Percentiles rank a stretch among this genome's conserved stretches.
These are phyloP conservation scores for Pelargonium myrrhifolium DNA, from an alignment of 441 rosid species.

Conservation along the genomic window DNA sequence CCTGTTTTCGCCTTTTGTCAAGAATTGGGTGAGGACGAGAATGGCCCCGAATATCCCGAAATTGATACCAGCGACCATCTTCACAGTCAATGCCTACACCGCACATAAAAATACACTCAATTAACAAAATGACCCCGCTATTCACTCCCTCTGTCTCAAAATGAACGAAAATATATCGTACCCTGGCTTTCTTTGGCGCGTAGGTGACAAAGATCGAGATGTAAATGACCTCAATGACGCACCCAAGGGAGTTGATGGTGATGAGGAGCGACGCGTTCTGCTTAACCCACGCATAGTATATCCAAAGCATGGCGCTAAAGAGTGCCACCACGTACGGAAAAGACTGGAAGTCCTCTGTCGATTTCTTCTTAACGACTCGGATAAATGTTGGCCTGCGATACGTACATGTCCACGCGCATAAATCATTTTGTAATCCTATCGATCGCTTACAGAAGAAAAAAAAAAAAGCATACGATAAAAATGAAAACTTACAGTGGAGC, in stretches of 20 bases:
- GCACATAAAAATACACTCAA: background rate
- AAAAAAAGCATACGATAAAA: background rate
- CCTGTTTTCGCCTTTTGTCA: background rate
- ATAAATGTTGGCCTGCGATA: conserved; percentile 34
- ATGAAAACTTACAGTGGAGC: background rate
- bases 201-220: conserved; percentile 27
- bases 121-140: no score
- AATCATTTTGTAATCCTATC: no score
- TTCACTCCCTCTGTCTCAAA: no score
- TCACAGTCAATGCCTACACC: conserved; percentile 25
- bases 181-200: conserved; percentile 29
- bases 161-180: background rate
- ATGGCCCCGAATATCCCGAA: background rate
- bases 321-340: conserved; percentile 32
- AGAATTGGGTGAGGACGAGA: background rate
- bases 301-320: conserved; percentile 35
- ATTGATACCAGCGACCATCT: background rate
- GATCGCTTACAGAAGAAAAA: no score
- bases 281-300: conserved; percentile 35
- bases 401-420: no score
- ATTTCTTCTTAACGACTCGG: conserved; percentile 32
- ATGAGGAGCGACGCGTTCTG: conserved; percentile 31
- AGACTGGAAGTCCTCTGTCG: conserved; percentile 36
- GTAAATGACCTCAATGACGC: conserved; percentile 34
- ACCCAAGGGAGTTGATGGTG: conserved; percentile 31